A percentile compares a stretch with the other conserved stretches of the same genome.
Evolutionary conservation across 768 basidiomycete species (phyloP).

Genomic region (Trametes punicea): DNA sequence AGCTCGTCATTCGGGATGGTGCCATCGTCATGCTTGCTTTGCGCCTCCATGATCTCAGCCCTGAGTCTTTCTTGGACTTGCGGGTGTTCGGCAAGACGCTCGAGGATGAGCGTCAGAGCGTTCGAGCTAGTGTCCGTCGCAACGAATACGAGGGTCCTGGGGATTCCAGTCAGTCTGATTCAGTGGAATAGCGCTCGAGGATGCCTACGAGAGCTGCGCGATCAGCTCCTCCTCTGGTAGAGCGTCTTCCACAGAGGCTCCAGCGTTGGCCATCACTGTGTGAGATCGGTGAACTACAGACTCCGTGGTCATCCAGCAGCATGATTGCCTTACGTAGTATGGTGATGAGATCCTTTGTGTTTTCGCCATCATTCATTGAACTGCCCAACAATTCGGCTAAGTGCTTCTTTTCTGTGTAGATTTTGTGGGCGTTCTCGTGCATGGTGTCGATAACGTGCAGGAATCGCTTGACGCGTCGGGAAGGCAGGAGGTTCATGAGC

Average conservation of each 20-base stretch:
- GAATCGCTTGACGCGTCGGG: slow-evolving; percentile 30
- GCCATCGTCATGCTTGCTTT: slow-evolving; percentile 21
- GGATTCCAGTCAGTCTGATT: background rate
- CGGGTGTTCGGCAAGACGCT: background rate
- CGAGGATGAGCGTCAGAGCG: background rate
- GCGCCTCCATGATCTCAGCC: background rate
- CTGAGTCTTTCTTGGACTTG: background rate
- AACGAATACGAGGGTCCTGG: slow-evolving; percentile 11
- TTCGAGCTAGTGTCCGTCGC: slow-evolving; percentile 9
- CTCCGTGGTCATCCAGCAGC: background rate
- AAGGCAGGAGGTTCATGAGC: slow-evolving; percentile 35
- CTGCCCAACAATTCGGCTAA: slow-evolving; percentile 21
- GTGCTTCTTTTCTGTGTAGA: slow-evolving; percentile 37
- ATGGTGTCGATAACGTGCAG: slow-evolving; percentile 36
- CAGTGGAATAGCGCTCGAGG: background rate
- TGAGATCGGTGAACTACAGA: background rate
- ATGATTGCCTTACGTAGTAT: background rate
- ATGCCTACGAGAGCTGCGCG: slow-evolving; percentile 15
- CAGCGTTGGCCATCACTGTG: slow-evolving; percentile 15
- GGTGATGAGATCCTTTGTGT: background rate
- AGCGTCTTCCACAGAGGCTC: slow-evolving; percentile 1
- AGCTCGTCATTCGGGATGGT: slow-evolving; percentile 28
- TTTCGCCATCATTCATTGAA: background rate
- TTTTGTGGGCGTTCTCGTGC: slow-evolving; percentile 31
- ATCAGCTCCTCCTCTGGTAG: slow-evolving; percentile 16